Evolutionary conservation across 495 filamentous ascomycete genomes (phyloP), one percentile per base, ranked within the genome.

Genomic region (Talaromyces nanjingensis): DNA sequence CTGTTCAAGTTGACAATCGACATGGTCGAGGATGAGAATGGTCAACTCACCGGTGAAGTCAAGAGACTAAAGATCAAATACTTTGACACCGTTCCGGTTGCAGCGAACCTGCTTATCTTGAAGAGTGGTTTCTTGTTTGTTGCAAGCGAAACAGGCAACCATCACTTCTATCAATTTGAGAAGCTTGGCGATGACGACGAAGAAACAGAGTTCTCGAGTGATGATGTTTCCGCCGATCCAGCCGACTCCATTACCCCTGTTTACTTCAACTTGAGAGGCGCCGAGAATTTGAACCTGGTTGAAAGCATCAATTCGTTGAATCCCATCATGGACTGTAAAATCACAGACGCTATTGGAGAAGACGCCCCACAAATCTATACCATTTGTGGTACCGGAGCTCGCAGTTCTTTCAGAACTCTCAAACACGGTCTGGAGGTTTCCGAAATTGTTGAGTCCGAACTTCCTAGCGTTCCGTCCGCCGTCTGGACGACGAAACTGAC

Each of bases 331-430:
- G 92, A 94, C 67, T 93, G 90, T 74, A 93, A 94, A 70, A 85
- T 98, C 33, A 88, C 86, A 27, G 97, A 99, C 67, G 76, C 96
- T 18, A 89, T 88, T 0, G 87, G 90, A 55, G 94, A 97, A 65
- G 96, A 98, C 70, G 93, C 93, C 2, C 94, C 94, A 12, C 96
- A 99, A 72, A 97, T 99, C 42, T 97, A 96, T 76, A 86, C 91
- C 0, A 82, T 97, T 16, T 94, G 89, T 71, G 94, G 94, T 4
- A 89, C 89, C 34, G 91, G 94, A 8, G 91, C 91, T 60, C 81
- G 90, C 64, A 97, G 93, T 71, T 89, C 87, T 22, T 96, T 99
- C 75, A 85, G 93, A 62, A 96, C 88, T 37, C 77, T 97, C 18
- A 96, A 94, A 69, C 92, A 99, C 73, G 93, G 93, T 0, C 79